phyloP scores from a whole-genome alignment of 75 land plant genomes.

The Cupressus sempervirens region DNA sequence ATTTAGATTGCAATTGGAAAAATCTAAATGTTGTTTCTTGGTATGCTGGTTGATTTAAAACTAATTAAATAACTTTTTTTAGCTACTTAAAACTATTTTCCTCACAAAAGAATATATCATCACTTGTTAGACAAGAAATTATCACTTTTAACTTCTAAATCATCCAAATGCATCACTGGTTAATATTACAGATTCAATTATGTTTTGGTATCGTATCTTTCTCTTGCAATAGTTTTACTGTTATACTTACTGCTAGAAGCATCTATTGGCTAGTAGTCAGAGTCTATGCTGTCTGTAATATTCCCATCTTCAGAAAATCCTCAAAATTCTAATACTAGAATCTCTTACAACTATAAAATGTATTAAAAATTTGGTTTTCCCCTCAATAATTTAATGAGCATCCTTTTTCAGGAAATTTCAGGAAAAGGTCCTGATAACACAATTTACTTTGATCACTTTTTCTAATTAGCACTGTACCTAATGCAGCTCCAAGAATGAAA shows the following conservation, averaged over 20 bases:
- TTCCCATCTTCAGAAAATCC: not conserved
- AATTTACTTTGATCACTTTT: not conserved
- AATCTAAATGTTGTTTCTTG: not conserved
- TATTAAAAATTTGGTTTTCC: not conserved
- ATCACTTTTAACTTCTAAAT: not conserved
- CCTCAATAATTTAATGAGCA: not conserved
- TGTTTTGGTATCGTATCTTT: not conserved
- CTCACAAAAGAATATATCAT: not conserved
- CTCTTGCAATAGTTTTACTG: not conserved
- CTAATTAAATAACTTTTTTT: not conserved
- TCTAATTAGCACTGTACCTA: not conserved
- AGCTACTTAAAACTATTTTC: not conserved
- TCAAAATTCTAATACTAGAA: not conserved
- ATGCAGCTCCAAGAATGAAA: not conserved
- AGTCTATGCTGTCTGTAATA: not conserved
- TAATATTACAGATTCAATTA: not conserved
- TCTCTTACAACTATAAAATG: not conserved
- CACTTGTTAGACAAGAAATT: not conserved
- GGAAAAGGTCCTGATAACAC: not conserved
- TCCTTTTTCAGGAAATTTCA: not conserved
- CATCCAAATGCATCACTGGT: not conserved
- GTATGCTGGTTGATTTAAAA: not conserved
- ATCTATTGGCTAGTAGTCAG: not conserved
- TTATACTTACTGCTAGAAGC: not conserved
- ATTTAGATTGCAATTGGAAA: not conserved